Percentiles rank a stretch among this genome's conserved stretches.
Conservation (phyloP, 352 stramenopile species). For the Phytophthora citrophthora region DNA sequence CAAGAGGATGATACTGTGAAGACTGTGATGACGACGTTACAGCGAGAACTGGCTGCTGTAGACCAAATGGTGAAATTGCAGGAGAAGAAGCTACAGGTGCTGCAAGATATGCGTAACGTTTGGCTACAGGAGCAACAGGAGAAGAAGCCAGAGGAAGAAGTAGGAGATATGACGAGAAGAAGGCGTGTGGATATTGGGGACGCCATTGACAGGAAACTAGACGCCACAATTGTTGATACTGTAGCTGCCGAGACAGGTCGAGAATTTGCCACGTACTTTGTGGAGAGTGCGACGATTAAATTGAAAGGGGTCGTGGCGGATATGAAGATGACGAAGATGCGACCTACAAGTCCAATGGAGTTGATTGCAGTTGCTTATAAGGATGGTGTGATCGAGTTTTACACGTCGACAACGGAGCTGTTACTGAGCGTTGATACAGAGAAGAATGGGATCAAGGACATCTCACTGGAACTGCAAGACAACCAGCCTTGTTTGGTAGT, state of each 20-base stretch:
- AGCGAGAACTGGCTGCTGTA: slow-evolving; percentile 37
- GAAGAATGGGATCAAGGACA: slow-evolving; percentile 5
- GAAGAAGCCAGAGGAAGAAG: slow-evolving; percentile 4
- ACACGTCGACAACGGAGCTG: slow-evolving; percentile 27
- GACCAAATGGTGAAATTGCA: slow-evolving; percentile 54
- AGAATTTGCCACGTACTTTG: slow-evolving; percentile 53
- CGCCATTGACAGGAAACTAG: slow-evolving; percentile 28
- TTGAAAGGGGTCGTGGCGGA: slow-evolving; percentile 31
- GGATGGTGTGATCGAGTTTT: slow-evolving; percentile 40
- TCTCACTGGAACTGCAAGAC: slow-evolving; percentile 28
- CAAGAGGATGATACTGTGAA: neutral
- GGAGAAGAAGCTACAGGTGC: slow-evolving; percentile 44
- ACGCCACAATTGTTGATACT: slow-evolving; percentile 11
- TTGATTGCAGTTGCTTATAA: slow-evolving; percentile 43
- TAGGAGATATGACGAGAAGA: neutral
- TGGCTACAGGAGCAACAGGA: slow-evolving; percentile 23
- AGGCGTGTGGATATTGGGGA: slow-evolving; percentile 6
- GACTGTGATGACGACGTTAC: slow-evolving; percentile 19
- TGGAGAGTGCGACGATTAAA: slow-evolving; percentile 30
- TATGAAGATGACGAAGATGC: slow-evolving; percentile 54
- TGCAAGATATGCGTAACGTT: slow-evolving; percentile 31
- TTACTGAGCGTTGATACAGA: slow-evolving; percentile 26
- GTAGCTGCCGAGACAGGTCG: neutral
- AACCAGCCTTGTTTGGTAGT: slow-evolving; percentile 27
- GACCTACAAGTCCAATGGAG: slow-evolving; percentile 25